Evolutionary conservation across 352 stramenopile genomes (phyloP).

Genomic region (Plasmopara muralis): DNA sequence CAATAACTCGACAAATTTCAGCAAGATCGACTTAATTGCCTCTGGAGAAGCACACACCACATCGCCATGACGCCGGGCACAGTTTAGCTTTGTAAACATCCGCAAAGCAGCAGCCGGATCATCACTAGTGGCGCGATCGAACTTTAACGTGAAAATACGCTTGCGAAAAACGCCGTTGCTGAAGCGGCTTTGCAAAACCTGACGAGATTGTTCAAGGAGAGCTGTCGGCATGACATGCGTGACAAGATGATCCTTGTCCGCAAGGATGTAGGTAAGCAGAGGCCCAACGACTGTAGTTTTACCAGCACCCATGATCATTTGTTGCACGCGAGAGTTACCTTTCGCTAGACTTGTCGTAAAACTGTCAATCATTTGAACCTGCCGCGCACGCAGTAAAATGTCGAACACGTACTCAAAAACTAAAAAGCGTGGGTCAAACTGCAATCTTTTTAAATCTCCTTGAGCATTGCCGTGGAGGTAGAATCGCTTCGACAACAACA

Average conservation of each 20-base stretch:
- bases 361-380: constrained; percentile 99
- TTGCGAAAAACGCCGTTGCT: constrained; percentile 94
- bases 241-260: constrained; percentile 92
- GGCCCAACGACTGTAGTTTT: constrained; percentile 99
- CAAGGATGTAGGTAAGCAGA: constrained; percentile 96
- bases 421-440: constrained; percentile 96
- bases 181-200: constrained; percentile 97
- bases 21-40: constrained; percentile 98
- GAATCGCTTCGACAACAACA: constrained; percentile 69
- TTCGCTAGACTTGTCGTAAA: constrained; percentile 88
- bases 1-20: constrained; percentile 96
- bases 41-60: constrained; percentile 98
- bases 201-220: constrained; percentile 97
- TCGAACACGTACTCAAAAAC: constrained; percentile 99
- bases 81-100: constrained; percentile 83
- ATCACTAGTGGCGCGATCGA: constrained; percentile 93
- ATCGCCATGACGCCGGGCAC: constrained; percentile 84
- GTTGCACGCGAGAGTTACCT: constrained; percentile 80
- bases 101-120: constrained; percentile 50
- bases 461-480: constrained; percentile 33
- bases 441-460: constrained; percentile 36
- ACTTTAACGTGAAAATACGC: constrained; percentile 98
- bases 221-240: constrained; percentile 98
- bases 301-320: constrained; percentile 99
- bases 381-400: constrained; percentile 94